Evolutionary conservation across 2,329 filamentous ascomycete genomes (phyloP).

Genomic region (Cladosporium sp.): DNA sequence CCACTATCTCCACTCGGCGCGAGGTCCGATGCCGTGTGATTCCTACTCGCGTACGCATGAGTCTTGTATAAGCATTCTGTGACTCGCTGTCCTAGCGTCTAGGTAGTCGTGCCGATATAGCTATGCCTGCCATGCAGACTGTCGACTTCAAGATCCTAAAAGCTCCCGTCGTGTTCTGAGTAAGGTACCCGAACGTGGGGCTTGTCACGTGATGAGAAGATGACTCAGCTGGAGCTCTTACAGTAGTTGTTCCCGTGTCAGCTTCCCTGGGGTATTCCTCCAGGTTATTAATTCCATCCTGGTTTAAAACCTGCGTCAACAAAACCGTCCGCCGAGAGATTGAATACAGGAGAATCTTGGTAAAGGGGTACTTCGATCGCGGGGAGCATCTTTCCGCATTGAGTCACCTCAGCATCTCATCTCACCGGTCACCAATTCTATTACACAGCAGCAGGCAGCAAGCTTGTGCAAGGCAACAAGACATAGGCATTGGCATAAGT

Average conservation of each 20-base stretch:
- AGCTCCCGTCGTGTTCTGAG: not conserved
- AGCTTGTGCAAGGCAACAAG: not conserved
- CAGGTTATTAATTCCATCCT: not conserved
- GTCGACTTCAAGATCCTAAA: not conserved
- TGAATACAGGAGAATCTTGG: not conserved
- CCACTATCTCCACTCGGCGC: not conserved
- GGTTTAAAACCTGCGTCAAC: not conserved
- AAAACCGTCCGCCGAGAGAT: not conserved
- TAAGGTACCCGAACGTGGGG: not conserved
- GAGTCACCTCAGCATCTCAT: not conserved
- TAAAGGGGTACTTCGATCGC: not conserved
- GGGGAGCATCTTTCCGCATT: not conserved
- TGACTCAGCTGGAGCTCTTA: not conserved
- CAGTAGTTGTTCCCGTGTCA: no score
- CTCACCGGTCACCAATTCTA: not conserved
- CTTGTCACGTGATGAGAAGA: not conserved
- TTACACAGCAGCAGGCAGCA: not conserved
- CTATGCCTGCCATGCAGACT: not conserved
- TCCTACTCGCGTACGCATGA: not conserved
- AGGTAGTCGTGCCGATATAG: not conserved
- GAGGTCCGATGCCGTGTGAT: not conserved
- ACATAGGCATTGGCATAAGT: conserved; percentile 7
- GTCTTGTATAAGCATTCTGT: not conserved
- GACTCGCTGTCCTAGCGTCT: not conserved
- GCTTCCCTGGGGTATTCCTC: no score